Evolutionary conservation across 1,284 basidiomycete species (phyloP).

Genomic region (Inonotus hispidus): DNA sequence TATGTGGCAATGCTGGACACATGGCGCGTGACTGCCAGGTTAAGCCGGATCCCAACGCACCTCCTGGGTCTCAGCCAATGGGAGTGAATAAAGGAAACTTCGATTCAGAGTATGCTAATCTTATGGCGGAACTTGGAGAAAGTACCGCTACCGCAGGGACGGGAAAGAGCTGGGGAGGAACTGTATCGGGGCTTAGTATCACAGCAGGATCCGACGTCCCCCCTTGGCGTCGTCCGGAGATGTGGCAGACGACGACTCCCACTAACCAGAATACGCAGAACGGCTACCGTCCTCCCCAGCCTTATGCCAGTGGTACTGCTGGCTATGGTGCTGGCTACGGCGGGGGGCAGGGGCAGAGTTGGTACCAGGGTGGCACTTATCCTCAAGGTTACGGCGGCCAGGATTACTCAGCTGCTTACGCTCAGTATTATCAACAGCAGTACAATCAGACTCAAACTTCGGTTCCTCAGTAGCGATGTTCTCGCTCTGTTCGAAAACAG

Average conservation of each 20-base stretch:
- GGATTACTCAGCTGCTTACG: slow-evolving; percentile 71
- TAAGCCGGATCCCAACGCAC: slow-evolving; percentile 70
- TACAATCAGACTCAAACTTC: slow-evolving; percentile 18
- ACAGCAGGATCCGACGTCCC: slow-evolving; percentile 76
- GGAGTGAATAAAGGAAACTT: slow-evolving; percentile 54
- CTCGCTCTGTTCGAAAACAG: neutral
- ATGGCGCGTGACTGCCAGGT: slow-evolving; percentile 96
- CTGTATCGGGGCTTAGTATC: slow-evolving; percentile 62
- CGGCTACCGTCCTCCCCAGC: slow-evolving; percentile 35
- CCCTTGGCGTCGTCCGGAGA: slow-evolving; percentile 82
- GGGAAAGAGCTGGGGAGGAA: slow-evolving; percentile 55
- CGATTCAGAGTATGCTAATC: slow-evolving; percentile 94
- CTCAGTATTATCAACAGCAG: slow-evolving; percentile 45
- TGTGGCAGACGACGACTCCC: slow-evolving; percentile 62
- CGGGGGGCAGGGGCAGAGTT: slow-evolving; percentile 8
- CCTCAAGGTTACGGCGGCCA: slow-evolving; percentile 22
- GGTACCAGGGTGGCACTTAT: slow-evolving; percentile 19
- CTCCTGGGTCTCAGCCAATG: slow-evolving; percentile 30
- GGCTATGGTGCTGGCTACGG: slow-evolving; percentile 17
- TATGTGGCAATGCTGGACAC: slow-evolving; percentile 92
- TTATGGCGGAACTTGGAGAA: slow-evolving; percentile 98
- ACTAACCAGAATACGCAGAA: slow-evolving; percentile 37
- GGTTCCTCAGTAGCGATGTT: slow-evolving; percentile 6
- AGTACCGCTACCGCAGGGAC: slow-evolving; percentile 51
- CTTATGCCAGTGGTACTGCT: slow-evolving; percentile 3